Conservation (phyloP, 1,284 basidiomycete species). For the Tilletia walkeri region DNA sequence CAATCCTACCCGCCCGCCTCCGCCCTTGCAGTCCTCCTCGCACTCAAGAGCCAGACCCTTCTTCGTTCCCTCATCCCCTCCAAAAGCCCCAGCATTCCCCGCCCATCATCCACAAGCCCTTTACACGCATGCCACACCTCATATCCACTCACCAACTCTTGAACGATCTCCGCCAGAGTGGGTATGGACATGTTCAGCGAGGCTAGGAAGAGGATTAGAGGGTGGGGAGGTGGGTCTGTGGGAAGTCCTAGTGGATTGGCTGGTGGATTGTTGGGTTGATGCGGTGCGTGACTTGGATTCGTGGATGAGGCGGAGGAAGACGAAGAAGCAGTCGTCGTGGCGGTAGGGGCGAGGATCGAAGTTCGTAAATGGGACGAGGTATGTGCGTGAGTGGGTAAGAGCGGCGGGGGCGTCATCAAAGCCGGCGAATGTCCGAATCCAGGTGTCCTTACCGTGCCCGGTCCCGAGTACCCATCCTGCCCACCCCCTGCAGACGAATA, state of each 20-base stretch:
- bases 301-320: no score
- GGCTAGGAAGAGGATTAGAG: constrained; percentile 73
- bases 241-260: constrained; percentile 7
- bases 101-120: constrained; percentile 12
- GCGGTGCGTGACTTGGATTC: no score
- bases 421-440: background rate
- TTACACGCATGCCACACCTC: constrained; percentile 68
- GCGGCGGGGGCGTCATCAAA: background rate
- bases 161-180: constrained; percentile 77
- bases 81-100: background rate
- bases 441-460: background rate
- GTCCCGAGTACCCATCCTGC: background rate
- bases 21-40: no score
- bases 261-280: no score
- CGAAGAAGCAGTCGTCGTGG: background rate
- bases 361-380: constrained; percentile 17
- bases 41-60: background rate
- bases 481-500: background rate
- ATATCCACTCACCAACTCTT: constrained; percentile 87
- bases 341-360: background rate
- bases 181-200: constrained; percentile 79
- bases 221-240: constrained; percentile 57
- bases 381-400: constrained; percentile 38
- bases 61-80: background rate
- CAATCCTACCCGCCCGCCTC: no score